A percentile compares a stretch with the other conserved stretches of the same genome.
Conservation (phyloP, 352 stramenopile genomes). For the Elongisporangium anandrum region DNA sequence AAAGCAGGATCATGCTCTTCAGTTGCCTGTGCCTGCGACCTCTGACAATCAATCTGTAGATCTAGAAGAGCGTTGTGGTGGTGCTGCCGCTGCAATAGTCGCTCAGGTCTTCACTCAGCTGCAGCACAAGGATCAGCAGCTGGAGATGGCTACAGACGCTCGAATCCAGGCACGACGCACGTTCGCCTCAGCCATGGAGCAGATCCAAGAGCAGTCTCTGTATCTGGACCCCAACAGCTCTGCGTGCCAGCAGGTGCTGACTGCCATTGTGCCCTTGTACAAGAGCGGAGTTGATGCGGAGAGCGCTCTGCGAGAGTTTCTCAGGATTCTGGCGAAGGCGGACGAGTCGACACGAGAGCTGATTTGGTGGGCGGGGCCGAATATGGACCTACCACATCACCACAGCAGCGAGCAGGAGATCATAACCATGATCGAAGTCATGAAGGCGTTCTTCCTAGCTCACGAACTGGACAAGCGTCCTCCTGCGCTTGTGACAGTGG, state of each 20-base stretch:
- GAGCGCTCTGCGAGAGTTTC: constrained; percentile 19
- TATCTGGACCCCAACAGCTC: constrained; percentile 2
- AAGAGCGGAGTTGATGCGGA: constrained; percentile 6
- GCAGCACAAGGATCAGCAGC: constrained; percentile 24
- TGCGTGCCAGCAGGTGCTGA: constrained; percentile 3
- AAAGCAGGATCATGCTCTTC: background rate
- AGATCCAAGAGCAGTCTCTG: constrained; percentile 15
- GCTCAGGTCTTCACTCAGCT: constrained; percentile 32
- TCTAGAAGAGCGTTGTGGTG: constrained; percentile 30
- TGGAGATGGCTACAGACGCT: constrained; percentile 17
- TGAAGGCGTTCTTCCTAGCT: constrained; percentile 27
- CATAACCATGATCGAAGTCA: constrained; percentile 23
- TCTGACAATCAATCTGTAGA: constrained; percentile 12
- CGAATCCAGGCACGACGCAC: constrained; percentile 18
- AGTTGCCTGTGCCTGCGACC: background rate
- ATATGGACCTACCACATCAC: constrained; percentile 67
- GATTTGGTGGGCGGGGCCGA: constrained; percentile 49
- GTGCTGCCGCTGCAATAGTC: constrained; percentile 17
- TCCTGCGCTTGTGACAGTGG: constrained; percentile 79
- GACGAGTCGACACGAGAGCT: constrained; percentile 17
- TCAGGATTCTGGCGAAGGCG: constrained; percentile 12
- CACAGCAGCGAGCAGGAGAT: constrained; percentile 56
- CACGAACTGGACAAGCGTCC: constrained; percentile 16
- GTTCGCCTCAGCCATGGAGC: constrained; percentile 34
- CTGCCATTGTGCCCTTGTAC: constrained; percentile 27